Evolutionary conservation across 495 filamentous ascomycete species (phyloP).

Genomic region (Penicillium ucsense): DNA sequence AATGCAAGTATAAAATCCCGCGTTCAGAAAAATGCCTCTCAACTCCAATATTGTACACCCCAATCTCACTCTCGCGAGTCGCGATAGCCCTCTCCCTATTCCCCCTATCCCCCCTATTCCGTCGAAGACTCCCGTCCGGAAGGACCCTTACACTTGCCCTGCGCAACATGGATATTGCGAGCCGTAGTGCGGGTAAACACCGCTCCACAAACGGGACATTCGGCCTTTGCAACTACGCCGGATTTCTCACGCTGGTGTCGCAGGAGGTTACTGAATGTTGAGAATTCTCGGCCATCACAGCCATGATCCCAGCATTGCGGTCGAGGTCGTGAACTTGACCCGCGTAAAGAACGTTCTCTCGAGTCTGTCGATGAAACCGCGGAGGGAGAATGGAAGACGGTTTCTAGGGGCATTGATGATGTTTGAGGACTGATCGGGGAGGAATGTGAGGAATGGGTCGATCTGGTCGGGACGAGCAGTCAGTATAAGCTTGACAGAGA

Average conservation of each 20-base stretch:
- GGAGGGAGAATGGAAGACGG: slow-evolving; percentile 24
- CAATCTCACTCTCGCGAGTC: no score
- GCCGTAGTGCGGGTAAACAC: slow-evolving; percentile 90
- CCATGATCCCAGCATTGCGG: slow-evolving; percentile 95
- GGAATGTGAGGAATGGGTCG: slow-evolving; percentile 12
- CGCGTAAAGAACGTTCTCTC: slow-evolving; percentile 47
- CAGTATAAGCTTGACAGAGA: no score
- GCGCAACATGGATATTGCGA: slow-evolving; percentile 75
- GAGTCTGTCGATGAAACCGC: slow-evolving; percentile 9
- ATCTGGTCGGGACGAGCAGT: not conserved
- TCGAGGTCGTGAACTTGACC: slow-evolving; percentile 68
- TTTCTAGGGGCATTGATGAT: slow-evolving; percentile 18
- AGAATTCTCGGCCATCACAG: slow-evolving; percentile 89
- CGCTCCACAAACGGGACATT: slow-evolving; percentile 78
- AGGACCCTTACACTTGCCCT: slow-evolving; percentile 74
- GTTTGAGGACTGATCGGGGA: slow-evolving; percentile 20
- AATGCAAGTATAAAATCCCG: not conserved
- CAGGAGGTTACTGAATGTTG: slow-evolving; percentile 88
- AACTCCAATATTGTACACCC: no score
- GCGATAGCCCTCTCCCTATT: no score
- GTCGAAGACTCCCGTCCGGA: slow-evolving; percentile 17
- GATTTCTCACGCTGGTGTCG: slow-evolving; percentile 92
- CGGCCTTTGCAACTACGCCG: slow-evolving; percentile 75
- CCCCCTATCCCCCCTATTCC: slow-evolving; percentile 9
- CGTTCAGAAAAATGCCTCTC: no score